These are phyloP conservation scores for Rhododendron ferrugineum DNA, from an alignment of 148 eudicot species.

Conservation along the genomic window DNA sequence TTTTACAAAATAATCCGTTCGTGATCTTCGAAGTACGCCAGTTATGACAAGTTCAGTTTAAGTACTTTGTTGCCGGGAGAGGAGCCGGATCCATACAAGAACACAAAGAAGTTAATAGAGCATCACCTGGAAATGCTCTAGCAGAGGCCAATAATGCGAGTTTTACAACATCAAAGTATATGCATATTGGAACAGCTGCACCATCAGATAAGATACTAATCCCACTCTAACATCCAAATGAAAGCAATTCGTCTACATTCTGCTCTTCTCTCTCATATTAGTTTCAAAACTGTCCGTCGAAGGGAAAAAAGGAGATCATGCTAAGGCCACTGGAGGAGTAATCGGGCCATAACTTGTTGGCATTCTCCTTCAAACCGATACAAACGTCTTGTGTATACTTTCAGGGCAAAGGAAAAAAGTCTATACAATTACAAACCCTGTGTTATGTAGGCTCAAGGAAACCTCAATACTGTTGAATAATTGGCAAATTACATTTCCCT, in stretches of 20 bases:
- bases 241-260: not conserved
- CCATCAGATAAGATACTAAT: not conserved
- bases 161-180: not conserved
- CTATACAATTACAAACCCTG: not conserved
- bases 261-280: not conserved
- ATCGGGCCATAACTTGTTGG: not conserved
- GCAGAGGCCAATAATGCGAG: not conserved
- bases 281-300: not conserved
- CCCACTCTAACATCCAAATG: not conserved
- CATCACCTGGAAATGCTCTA: not conserved
- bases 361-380: not conserved
- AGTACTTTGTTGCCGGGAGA: not conserved
- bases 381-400: not conserved
- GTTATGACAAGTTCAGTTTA: not conserved
- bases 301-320: not conserved
- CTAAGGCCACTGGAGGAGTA: not conserved
- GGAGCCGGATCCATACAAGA: not conserved
- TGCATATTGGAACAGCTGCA: not conserved
- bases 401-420: not conserved
- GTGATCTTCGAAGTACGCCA: not conserved
- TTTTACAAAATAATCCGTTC: not conserved
- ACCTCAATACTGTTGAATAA: not conserved
- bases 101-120: not conserved
- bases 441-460: not conserved
- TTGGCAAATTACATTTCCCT: slow-evolving; percentile 2